Base-by-base conservation (phyloP, 164 flowering plant species). In the Magnolia officinalis region DNA sequence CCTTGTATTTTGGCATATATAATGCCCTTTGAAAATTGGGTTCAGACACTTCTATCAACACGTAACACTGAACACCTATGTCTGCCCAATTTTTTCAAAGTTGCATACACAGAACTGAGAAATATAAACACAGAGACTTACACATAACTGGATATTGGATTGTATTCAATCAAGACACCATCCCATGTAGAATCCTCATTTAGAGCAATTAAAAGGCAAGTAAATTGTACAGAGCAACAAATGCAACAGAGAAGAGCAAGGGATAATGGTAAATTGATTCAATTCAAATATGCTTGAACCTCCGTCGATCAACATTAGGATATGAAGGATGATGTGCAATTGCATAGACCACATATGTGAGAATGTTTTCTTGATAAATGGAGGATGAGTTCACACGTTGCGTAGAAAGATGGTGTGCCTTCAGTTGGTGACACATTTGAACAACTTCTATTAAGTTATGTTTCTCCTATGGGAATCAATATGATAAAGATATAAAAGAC, bases 241-340 rank as follows among this genome's bases (percentile, higher is more conserved):
- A 26, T 26, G 29, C 29, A 26, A 26, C 29, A 26, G 1, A 63
- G 13, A 67, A 55, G 16, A 70, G 58, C 76, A 50, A 51, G 5
- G 6, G 29, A n/a, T 90, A 96, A 98, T 98, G 70, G 83, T 92
- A 96, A 82, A 88, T 80, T 16, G 81, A 74, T 79, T 94, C 98
- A 86, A 76, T 26, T 26, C 29, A 26, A 26, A 91, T 74, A 91
- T 74, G 83, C 85, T 81, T 89, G 80, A 69, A 89, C 88, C 81
- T 92, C 94, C 75, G 85, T 75, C 89, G 88, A 75, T 90, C 92
- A 75, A 87, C 66, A 84, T 88, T 73, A 67, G 99, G 98, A 78
- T 88, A 94, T 52, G 91, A 82, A 76, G 88, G 84, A 82, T 87
- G 90, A 86, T 96, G 97, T 72, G 98, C 97, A 84, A 96, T 89